Conservation (phyloP, 495 filamentous ascomycete genomes). For the Chaetomium cochliodes region DNA sequence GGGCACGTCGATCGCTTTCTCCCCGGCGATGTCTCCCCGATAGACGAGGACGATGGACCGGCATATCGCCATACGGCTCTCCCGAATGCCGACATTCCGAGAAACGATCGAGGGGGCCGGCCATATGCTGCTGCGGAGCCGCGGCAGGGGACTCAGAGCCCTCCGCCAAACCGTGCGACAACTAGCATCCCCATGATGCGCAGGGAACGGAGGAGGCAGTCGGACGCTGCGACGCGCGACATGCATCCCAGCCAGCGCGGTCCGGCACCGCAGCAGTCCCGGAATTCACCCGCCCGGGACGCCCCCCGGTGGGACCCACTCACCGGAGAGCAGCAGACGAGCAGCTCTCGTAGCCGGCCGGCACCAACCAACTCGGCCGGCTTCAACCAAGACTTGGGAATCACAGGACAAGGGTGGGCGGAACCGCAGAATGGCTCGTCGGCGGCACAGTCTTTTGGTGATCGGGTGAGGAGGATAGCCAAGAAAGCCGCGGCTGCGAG, state of each 20-base stretch:
- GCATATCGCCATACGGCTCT: background rate
- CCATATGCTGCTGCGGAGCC: slow-evolving; percentile 1
- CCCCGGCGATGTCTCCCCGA: slow-evolving; percentile 51
- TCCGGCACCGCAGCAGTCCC: slow-evolving; percentile 29
- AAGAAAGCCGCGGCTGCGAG: slow-evolving; percentile 33
- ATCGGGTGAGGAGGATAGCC: slow-evolving; percentile 48
- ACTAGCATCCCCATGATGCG: slow-evolving; percentile 53
- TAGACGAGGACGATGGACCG: slow-evolving; percentile 44
- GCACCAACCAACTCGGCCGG: slow-evolving; percentile 50
- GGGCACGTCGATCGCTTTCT: slow-evolving; percentile 27
- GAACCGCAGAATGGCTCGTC: slow-evolving; percentile 25
- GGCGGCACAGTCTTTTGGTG: slow-evolving; percentile 39
- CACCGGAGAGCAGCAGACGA: slow-evolving; percentile 51
- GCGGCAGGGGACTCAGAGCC: slow-evolving; percentile 15
- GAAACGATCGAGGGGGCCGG: slow-evolving; percentile 2
- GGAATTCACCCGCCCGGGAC: slow-evolving; percentile 32
- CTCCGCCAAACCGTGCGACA: slow-evolving; percentile 23
- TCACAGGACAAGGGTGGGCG: slow-evolving; percentile 29
- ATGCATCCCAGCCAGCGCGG: slow-evolving; percentile 35
- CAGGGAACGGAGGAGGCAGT: slow-evolving; percentile 46
- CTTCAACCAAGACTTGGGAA: slow-evolving; percentile 42
- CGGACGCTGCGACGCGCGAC: slow-evolving; percentile 42
- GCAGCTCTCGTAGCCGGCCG: slow-evolving; percentile 43
- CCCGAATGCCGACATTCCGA: slow-evolving; percentile 3
- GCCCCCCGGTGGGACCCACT: slow-evolving; percentile 49